These are phyloP conservation scores for Amphibolis antarctica DNA, from an alignment of 106 monocot species.

Conservation along the genomic window DNA sequence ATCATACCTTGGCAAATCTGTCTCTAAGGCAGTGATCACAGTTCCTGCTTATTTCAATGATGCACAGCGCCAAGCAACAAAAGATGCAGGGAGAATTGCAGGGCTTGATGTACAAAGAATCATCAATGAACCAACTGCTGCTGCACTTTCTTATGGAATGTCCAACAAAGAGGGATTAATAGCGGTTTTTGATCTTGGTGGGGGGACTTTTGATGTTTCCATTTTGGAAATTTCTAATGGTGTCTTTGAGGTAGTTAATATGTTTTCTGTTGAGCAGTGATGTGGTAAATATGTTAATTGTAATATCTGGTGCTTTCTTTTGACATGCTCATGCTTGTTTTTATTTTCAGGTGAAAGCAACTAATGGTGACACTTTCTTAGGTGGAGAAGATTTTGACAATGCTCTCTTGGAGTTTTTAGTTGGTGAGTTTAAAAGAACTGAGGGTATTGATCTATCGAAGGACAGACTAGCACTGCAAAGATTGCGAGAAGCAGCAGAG, in stretches of 20 bases:
- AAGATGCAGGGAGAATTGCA: conserved; percentile 51
- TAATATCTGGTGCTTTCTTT: no score
- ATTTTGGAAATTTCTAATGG: conserved; percentile 57
- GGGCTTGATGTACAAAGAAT: conserved; percentile 55
- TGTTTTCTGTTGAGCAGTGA: no score
- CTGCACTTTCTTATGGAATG: conserved; percentile 58
- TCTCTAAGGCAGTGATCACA: conserved; percentile 46
- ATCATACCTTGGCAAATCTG: conserved; percentile 51
- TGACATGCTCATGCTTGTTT: neutral
- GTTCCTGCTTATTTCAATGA: conserved; percentile 61
- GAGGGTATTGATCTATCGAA: conserved; percentile 75
- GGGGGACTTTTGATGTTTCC: conserved; percentile 67
- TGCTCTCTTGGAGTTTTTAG: conserved; percentile 58
- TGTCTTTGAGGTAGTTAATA: conserved; percentile 43
- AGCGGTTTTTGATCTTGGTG: conserved; percentile 66
- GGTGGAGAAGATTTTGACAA: conserved; percentile 91
- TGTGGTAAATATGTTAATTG: conserved; percentile 21
- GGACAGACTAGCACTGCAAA: conserved; percentile 62
- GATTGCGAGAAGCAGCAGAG: conserved; percentile 81
- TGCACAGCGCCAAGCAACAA: conserved; percentile 46
- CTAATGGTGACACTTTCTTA: conserved; percentile 85
- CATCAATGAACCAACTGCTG: conserved; percentile 64
- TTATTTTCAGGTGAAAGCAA: conserved; percentile 64
- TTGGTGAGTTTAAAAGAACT: conserved; percentile 59
- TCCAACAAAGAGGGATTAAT: conserved; percentile 49